A percentile compares a stretch with the other conserved stretches of the same genome.
These are phyloP conservation scores for Chalaropsis thielavioides DNA, from an alignment of 2,329 filamentous ascomycete species.

Conservation along the genomic window DNA sequence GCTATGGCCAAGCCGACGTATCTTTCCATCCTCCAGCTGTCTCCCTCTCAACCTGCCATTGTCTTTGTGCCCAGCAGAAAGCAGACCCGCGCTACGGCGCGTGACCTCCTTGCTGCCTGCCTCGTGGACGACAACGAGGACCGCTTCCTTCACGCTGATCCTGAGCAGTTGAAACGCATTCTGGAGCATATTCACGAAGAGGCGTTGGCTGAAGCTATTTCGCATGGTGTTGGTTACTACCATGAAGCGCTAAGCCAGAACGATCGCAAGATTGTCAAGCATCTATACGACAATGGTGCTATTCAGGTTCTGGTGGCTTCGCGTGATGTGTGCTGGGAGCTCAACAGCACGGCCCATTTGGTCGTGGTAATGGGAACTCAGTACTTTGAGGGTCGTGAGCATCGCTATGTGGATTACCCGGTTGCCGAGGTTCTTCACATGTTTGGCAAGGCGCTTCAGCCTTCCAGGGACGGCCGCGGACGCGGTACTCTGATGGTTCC, in stretches of 20 bases:
- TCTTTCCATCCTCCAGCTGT: slow-evolving; percentile 73
- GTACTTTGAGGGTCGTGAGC: slow-evolving; percentile 90
- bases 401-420: slow-evolving; percentile 92
- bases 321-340: slow-evolving; percentile 90
- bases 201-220: slow-evolving; percentile 73
- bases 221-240: slow-evolving; percentile 92
- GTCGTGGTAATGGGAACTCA: slow-evolving; percentile 97
- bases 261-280: slow-evolving; percentile 86
- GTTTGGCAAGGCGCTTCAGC: slow-evolving; percentile 83
- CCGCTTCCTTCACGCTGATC: slow-evolving; percentile 74
- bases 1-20: slow-evolving; percentile 96
- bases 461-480: slow-evolving; percentile 62
- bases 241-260: slow-evolving; percentile 81
- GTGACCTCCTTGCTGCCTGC: slow-evolving; percentile 77
- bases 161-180: slow-evolving; percentile 67
- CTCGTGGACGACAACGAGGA: slow-evolving; percentile 84
- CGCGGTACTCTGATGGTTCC: slow-evolving; percentile 95
- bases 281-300: slow-evolving; percentile 77
- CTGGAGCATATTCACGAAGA: slow-evolving; percentile 74
- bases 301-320: slow-evolving; percentile 67
- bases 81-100: slow-evolving; percentile 73
- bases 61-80: slow-evolving; percentile 89
- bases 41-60: slow-evolving; percentile 75
- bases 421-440: slow-evolving; percentile 91
- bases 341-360: slow-evolving; percentile 74